These are phyloP conservation scores for Huntiella savannae DNA, from an alignment of 2,329 filamentous ascomycete species.

Conservation along the genomic window DNA sequence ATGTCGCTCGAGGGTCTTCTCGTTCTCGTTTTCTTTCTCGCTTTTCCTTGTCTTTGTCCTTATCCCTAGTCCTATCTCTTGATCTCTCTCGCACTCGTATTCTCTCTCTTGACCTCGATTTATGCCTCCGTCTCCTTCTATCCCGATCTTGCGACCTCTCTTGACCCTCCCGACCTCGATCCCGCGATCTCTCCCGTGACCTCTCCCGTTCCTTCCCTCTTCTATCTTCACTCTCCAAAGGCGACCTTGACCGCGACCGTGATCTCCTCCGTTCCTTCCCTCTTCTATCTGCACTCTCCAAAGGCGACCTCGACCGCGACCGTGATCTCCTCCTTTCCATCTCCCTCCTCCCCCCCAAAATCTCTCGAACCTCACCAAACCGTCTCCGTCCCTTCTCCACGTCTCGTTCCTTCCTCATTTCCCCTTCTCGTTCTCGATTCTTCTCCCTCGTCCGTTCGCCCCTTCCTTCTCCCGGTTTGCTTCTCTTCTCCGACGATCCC, in stretches of 20 bases:
- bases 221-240: not conserved
- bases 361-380: too few species aligned
- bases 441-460: not conserved
- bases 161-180: not conserved
- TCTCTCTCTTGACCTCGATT: not conserved
- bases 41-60: not conserved
- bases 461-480: not conserved
- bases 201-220: not conserved
- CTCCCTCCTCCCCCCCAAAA: constrained; percentile 1
- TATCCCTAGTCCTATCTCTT: not conserved
- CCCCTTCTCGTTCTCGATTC: not conserved
- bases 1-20: constrained; percentile 1
- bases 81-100: not conserved
- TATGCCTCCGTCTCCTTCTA: not conserved
- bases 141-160: not conserved
- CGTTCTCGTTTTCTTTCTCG: not conserved
- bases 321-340: not conserved
- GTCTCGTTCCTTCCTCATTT: constrained; percentile 9
- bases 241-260: not conserved
- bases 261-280: not conserved
- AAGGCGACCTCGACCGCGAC: not conserved
- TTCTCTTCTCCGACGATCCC: constrained; percentile 5
- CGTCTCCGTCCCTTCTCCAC: not conserved
- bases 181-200: not conserved
- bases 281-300: not conserved